Conservation (phyloP, 768 basidiomycete genomes). For the Russula griseocarnosa region DNA sequence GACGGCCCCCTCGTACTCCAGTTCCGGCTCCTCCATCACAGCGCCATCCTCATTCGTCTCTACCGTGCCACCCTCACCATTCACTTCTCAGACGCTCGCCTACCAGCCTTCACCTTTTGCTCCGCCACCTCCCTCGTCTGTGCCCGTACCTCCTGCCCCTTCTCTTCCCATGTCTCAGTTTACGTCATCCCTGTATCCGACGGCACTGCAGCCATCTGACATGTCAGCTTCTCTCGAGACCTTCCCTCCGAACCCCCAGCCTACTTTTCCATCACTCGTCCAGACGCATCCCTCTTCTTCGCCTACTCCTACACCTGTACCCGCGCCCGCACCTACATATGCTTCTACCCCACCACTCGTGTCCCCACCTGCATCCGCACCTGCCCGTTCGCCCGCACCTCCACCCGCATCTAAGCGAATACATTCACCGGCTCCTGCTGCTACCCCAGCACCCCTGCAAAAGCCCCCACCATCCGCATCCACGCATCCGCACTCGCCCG, state of each 20-base stretch:
- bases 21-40: constrained; percentile 9
- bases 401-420: background rate
- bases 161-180: constrained; percentile 17
- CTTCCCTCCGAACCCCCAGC: background rate
- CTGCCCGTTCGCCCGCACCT: background rate
- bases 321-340: background rate
- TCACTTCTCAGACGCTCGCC: constrained; percentile 11
- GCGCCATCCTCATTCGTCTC: constrained; percentile 22
- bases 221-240: constrained; percentile 10
- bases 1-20: constrained; percentile 5
- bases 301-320: background rate
- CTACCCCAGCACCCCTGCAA: background rate
- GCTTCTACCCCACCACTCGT: too few relatives aligned
- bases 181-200: background rate
- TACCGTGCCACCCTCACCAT: constrained; percentile 1
- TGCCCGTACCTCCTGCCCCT: background rate
- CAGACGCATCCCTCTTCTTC: constrained; percentile 1
- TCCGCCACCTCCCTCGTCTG: constrained; percentile 1
- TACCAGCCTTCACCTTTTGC: constrained; percentile 24
- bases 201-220: background rate
- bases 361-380: background rate
- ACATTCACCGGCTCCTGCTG: background rate
- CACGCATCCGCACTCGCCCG: background rate
- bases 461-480: background rate
- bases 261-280: background rate